Evolutionary conservation across 768 basidiomycete species (phyloP), one percentile per base, ranked within the genome.

Genomic region (Auriscalpium vulgare): DNA sequence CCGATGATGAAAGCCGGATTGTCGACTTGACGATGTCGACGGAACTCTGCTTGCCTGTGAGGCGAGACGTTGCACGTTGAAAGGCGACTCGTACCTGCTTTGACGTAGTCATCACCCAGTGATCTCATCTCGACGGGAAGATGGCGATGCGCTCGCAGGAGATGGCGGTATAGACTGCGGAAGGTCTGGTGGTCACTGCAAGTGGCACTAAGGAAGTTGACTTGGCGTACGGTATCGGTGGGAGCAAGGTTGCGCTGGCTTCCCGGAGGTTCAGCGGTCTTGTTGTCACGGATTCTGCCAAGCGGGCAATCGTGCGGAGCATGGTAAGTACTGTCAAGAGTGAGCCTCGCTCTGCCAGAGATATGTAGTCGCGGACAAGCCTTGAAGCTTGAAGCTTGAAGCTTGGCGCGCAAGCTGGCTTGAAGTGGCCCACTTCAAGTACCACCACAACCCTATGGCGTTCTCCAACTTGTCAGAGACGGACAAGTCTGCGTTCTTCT

Each of bases 1-100:
- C 92, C 94, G 68, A 98, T 95, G 59, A 97, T 83, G 68, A 97
- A 84, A 8, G 86, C 77, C 3, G 93, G 90, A 70, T 98, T 97
- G 19, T 85, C 85, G 10, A 85, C 81, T 21, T 80, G 74, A 62
- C 75, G 82, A 61, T 97, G 95, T 47, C 88, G 75, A 8, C 88
- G 84, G 70, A 97, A 98, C 71, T 99, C 95, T 91, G 58, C 19
- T n/a, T 19, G 40, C n/a, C 47, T 14, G 37, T 10, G 49, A 14
- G 8, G 44, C 47, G 48, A 50, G 35, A 17, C 23, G 21, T 14
- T 29, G 5, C 34, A 4, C 10, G 29, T 10, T 23, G n/a, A 34
- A 10, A 53, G 34, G 34, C 3, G 21, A 7, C 34, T 47, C 62
- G 10, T 60, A 70, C 68, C 68, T 19, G 63, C 59, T 63, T 78